These are phyloP conservation scores for Botrytis galanthina DNA, from an alignment of 2,329 filamentous ascomycete genomes.

Conservation along the genomic window DNA sequence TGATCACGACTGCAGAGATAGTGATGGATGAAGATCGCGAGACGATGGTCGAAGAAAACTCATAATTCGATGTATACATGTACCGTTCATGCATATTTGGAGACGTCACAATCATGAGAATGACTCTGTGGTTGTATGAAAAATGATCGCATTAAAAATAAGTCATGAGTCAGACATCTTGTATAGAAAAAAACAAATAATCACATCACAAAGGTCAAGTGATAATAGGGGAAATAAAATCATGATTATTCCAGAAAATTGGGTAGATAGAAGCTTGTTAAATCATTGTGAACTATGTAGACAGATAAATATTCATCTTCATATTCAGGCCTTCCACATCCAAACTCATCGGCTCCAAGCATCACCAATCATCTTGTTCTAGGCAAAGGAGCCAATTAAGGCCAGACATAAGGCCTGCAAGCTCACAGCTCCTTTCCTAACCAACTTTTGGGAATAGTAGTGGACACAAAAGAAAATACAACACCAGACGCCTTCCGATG, in stretches of 20 bases:
- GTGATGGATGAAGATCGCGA: neutral
- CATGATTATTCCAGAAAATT: neutral
- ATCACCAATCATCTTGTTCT: neutral
- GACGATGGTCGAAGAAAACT: neutral
- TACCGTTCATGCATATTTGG: neutral
- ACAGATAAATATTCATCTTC: constrained; percentile 6
- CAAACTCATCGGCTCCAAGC: neutral
- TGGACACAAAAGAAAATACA: constrained; percentile 16
- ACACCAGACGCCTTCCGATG: constrained; percentile 28
- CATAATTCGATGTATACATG: neutral
- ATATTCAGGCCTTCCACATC: constrained; percentile 4
- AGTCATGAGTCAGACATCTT: neutral
- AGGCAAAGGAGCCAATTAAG: constrained; percentile 12
- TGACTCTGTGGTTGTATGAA: neutral
- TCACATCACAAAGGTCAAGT: neutral
- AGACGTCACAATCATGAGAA: neutral
- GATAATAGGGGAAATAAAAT: neutral
- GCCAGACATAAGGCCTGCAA: constrained; percentile 5
- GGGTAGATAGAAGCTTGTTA: neutral
- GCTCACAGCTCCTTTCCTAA: neutral
- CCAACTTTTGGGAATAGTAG: constrained; percentile 1
- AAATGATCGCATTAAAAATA: neutral
- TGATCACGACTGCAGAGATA: neutral
- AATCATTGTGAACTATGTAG: neutral
- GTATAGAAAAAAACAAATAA: too few relatives aligned